A percentile compares a stretch with the other conserved stretches of the same genome.
Conservation (phyloP, 192 early-diverging fungal species). For the Bifiguratus adelaidae region DNA sequence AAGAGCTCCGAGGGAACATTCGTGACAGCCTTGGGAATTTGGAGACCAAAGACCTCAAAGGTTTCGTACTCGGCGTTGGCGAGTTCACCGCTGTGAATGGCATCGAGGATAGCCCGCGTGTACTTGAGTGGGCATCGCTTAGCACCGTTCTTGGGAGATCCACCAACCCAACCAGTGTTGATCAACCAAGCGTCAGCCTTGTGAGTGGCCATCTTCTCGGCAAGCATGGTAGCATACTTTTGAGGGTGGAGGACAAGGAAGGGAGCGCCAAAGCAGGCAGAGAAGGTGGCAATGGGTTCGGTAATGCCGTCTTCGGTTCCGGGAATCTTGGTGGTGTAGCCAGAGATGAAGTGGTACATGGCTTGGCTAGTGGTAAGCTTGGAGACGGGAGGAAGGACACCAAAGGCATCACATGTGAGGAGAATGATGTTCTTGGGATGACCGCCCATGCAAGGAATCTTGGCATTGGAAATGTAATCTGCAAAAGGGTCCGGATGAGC, state of each 20-base stretch:
- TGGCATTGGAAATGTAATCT: conserved; percentile 84
- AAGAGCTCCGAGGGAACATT: conserved; percentile 77
- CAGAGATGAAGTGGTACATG: conserved; percentile 97
- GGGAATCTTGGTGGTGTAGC: conserved; percentile 97
- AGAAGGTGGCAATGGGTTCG: conserved; percentile 89
- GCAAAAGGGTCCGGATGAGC: too few relatives aligned
- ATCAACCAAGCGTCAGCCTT: conserved; percentile 85
- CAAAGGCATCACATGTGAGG: conserved; percentile 95
- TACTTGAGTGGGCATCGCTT: conserved; percentile 92
- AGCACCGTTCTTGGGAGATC: conserved; percentile 8
- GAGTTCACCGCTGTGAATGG: conserved; percentile 92
- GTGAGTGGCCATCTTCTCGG: conserved; percentile 84
- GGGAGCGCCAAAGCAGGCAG: conserved; percentile 90
- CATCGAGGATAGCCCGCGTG: conserved; percentile 94
- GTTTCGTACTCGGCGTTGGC: conserved; percentile 71
- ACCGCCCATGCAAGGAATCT: conserved; percentile 83
- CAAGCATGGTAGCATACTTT: conserved; percentile 94
- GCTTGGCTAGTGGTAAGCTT: conserved; percentile 80
- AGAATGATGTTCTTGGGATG: conserved; percentile 95
- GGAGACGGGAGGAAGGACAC: conserved; percentile 87
- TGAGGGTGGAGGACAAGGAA: conserved; percentile 95
- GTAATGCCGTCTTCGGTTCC: conserved; percentile 93
- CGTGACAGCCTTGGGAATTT: conserved; percentile 72
- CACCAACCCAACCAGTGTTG: conserved; percentile 98
- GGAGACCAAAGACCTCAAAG: conserved; percentile 82